These are phyloP conservation scores for Penicillium desertorum DNA, from an alignment of 495 filamentous ascomycete species.

Conservation along the genomic window DNA sequence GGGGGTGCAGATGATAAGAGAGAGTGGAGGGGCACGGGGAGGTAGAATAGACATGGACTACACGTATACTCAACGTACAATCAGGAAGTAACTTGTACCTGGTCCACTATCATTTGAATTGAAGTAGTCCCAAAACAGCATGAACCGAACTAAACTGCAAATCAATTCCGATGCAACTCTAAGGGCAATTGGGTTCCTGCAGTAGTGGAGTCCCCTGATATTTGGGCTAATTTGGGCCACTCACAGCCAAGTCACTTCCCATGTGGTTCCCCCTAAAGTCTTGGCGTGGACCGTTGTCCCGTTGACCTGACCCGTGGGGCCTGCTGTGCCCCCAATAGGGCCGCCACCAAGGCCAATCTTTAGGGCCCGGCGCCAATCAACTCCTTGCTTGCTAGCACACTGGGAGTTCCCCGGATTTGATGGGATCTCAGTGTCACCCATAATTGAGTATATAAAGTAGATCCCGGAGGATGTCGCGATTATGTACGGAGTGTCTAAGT, in stretches of 20 bases:
- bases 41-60: conserved; percentile 6
- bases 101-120: not conserved
- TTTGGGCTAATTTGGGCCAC: conserved; percentile 20
- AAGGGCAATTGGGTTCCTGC: conserved; percentile 28
- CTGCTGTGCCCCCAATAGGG: conserved; percentile 8
- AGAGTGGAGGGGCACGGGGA: conserved; percentile 2
- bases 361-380: conserved; percentile 23
- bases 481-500: not conserved
- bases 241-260: conserved; percentile 17
- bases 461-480: not conserved
- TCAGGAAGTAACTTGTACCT: conserved; percentile 5
- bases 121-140: not conserved
- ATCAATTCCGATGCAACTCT: conserved; percentile 20
- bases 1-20: conserved; percentile 25
- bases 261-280: conserved; percentile 14
- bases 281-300: conserved; percentile 9
- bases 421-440: conserved; percentile 8
- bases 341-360: not conserved
- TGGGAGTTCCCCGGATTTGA: conserved; percentile 21
- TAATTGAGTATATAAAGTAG: not conserved
- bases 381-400: conserved; percentile 18
- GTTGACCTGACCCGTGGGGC: conserved; percentile 22
- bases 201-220: conserved; percentile 4
- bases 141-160: not conserved
- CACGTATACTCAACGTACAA: not conserved